Evolutionary conservation across 1,284 basidiomycete species (phyloP).

Genomic region (Anthracocystis panici-leucophaei): DNA sequence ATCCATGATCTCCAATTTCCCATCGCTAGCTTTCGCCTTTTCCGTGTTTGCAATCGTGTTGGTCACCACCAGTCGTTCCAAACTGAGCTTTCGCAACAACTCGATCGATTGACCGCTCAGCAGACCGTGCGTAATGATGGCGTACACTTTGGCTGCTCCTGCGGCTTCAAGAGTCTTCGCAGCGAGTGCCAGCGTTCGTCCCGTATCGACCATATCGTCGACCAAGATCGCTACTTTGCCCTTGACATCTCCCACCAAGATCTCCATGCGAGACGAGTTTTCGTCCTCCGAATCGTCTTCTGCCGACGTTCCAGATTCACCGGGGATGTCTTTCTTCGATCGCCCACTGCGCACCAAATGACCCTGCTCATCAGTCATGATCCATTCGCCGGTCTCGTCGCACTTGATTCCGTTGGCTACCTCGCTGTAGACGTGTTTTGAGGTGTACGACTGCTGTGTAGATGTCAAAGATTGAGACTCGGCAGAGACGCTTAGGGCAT

Average conservation of each 20-base stretch:
- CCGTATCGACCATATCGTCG: slow-evolving; percentile 98
- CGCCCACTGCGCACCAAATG: slow-evolving; percentile 59
- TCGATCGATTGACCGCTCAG: slow-evolving; percentile 86
- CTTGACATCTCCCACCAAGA: slow-evolving; percentile 94
- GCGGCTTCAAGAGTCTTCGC: slow-evolving; percentile 86
- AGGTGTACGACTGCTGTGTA: slow-evolving; percentile 13
- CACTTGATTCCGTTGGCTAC: slow-evolving; percentile 69
- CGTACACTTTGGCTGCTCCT: slow-evolving; percentile 88
- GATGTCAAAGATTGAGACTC: slow-evolving; percentile 21
- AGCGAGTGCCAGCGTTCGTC: slow-evolving; percentile 86
- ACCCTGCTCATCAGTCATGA: slow-evolving; percentile 66
- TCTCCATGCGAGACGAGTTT: slow-evolving; percentile 78
- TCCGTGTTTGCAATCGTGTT: slow-evolving; percentile 79
- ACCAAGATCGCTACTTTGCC: slow-evolving; percentile 91
- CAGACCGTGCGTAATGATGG: slow-evolving; percentile 90
- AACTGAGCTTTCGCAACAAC: slow-evolving; percentile 80
- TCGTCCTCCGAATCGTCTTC: slow-evolving; percentile 68
- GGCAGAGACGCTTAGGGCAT: slow-evolving; percentile 34
- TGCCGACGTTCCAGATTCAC: slow-evolving; percentile 21
- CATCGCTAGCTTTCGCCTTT: slow-evolving; percentile 71
- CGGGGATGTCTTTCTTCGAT: slow-evolving; percentile 21
- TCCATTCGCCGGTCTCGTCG: slow-evolving; percentile 70
- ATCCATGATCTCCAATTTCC: slow-evolving; percentile 78
- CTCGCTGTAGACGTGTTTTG: slow-evolving; percentile 50
- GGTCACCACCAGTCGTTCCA: slow-evolving; percentile 88